These are phyloP conservation scores for Ophiostoma sp. DNA, from an alignment of 2,329 filamentous ascomycete genomes.

Conservation along the genomic window DNA sequence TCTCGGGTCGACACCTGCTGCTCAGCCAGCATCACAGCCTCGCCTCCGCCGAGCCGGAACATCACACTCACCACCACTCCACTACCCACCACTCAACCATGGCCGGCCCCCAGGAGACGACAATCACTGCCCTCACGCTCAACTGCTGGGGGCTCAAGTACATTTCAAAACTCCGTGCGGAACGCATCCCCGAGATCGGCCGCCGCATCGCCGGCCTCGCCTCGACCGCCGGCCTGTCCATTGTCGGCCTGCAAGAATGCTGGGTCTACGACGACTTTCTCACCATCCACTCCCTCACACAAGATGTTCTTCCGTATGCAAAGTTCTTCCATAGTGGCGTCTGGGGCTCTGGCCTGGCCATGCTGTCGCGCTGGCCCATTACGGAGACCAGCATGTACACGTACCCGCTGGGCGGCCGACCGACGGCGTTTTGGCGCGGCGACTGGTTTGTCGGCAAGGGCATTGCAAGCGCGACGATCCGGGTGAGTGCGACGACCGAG, in stretches of 20 bases:
- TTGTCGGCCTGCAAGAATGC: slow-evolving; percentile 67
- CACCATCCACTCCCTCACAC: slow-evolving; percentile 66
- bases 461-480: slow-evolving; percentile 74
- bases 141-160: slow-evolving; percentile 97
- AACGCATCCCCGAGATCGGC: slow-evolving; percentile 79
- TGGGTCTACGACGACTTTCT: slow-evolving; percentile 70
- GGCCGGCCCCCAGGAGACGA: slow-evolving; percentile 33
- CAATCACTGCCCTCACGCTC: slow-evolving; percentile 73
- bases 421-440: slow-evolving; percentile 87
- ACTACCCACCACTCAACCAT: background rate
- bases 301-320: slow-evolving; percentile 71
- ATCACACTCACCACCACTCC: background rate
- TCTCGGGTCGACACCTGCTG: background rate
- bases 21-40: background rate
- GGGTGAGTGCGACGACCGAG: slow-evolving; percentile 48
- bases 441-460: slow-evolving; percentile 98
- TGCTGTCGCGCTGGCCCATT: slow-evolving; percentile 88
- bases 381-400: slow-evolving; percentile 78
- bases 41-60: background rate
- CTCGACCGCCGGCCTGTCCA: slow-evolving; percentile 66
- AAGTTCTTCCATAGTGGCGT: slow-evolving; percentile 91
- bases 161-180: slow-evolving; percentile 69
- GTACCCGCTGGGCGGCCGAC: slow-evolving; percentile 89
- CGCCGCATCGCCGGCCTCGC: slow-evolving; percentile 59
- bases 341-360: slow-evolving; percentile 83